Evolutionary conservation across 768 basidiomycete species (phyloP), one percentile per base, ranked within the genome.

Genomic region (Multifurca ochricompacta): DNA sequence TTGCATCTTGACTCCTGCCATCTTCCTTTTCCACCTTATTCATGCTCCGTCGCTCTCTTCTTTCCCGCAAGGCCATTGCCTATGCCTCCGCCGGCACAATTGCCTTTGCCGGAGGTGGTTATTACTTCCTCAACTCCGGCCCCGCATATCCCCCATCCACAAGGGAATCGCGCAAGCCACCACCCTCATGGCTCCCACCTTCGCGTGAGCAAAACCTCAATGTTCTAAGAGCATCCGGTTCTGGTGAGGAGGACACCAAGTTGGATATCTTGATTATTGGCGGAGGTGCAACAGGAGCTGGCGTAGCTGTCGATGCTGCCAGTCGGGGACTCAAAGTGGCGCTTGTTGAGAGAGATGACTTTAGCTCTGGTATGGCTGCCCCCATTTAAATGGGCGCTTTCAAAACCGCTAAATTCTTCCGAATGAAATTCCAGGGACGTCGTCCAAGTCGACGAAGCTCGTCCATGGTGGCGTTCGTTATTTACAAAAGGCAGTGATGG

Each of bases 401-500:
- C 21, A 19, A 21, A 25, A 7, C 45, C 41, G 21, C 35, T 31
- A 25, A 44, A 31, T 2, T 13, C 35, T 34, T 43, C 14, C 10
- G 36, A 10, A n/a, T 3, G 0, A 31, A 34, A 23, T 6, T 32
- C 10, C 63, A 91, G 91, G 94, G 16, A 96, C 95, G 0, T 95
- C 91, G 0, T 95, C 91, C 6, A 98, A 98, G 66, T 93, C 91
- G 7, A 98, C 96, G 1, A 98, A 99, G 68, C 84, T 99, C 48
- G 95, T 99, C 1, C 96, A 99, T 70, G 95, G 95, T 14, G 95
- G 95, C 35, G 95, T 98, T 2, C 82, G 95, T 1, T 99, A 99
- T 69, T 80, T 99, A 10, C 95, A 99, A 65, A 99, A 98, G 66
- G 95, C 95, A 3, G 79, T 97, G 32, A 80, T 94, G 64, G 94